Evolutionary conservation across 129 eudicot genomes (phyloP).

Genomic region (Flaveria sonorensis): DNA sequence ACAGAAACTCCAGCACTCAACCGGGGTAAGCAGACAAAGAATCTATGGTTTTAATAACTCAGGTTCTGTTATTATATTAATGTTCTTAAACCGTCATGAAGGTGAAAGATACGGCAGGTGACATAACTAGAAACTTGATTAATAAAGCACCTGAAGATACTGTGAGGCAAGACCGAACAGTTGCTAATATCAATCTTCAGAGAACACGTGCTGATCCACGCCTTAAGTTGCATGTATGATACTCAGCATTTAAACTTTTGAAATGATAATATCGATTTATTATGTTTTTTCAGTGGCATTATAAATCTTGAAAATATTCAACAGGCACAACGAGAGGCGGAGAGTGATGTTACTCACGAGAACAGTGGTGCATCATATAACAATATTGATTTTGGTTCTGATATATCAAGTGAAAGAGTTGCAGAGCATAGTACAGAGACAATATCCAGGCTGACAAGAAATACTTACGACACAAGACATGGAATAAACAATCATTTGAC

Average conservation of each 20-base stretch:
- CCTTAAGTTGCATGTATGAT: conserved; percentile 47
- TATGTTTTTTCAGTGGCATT: not conserved
- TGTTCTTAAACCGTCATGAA: conserved; percentile 37
- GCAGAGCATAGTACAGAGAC: conserved; percentile 46
- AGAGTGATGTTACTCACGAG: conserved; percentile 49
- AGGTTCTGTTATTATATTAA: not conserved
- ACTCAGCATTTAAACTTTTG: not conserved
- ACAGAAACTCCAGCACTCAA: conserved; percentile 67
- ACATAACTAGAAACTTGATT: conserved; percentile 35
- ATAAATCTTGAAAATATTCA: conserved; percentile 42
- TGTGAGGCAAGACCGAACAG: conserved; percentile 46
- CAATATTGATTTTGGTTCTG: conserved; percentile 55
- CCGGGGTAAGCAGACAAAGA: conserved; percentile 52
- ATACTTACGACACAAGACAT: conserved; percentile 42
- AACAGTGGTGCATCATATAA: conserved; percentile 45
- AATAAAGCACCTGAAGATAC: conserved; percentile 50
- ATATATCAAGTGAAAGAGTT: conserved; percentile 46
- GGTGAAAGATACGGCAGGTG: conserved; percentile 54
- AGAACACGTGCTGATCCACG: conserved; percentile 61
- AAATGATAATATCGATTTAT: not conserved
- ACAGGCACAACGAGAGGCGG: conserved; percentile 53
- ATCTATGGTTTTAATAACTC: not conserved
- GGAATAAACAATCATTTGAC: conserved; percentile 40
- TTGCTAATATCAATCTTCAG: conserved; percentile 32
- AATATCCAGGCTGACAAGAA: conserved; percentile 49